A percentile compares a stretch with the other conserved stretches of the same genome.
Evolutionary conservation across 73 alveolate species (phyloP).

Genomic region (Urostyla sp.): DNA sequence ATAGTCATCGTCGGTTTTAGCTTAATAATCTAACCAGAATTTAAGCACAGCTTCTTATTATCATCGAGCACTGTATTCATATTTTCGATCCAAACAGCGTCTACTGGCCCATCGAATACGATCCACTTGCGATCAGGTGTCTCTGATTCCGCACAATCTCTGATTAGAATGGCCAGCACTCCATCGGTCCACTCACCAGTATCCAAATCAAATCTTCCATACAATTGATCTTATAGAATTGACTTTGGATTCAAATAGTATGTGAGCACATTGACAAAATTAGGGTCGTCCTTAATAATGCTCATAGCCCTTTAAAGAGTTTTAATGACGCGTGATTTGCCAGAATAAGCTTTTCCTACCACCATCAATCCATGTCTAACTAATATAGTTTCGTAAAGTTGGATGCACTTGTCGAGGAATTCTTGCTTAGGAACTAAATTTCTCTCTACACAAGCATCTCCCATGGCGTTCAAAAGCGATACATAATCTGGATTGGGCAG

Average conservation of each 20-base stretch:
- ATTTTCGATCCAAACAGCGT: conserved; percentile 99
- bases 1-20: conserved; percentile 91
- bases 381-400: conserved; percentile 96
- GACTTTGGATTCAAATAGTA: conserved; percentile 92
- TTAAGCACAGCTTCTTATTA: conserved; percentile 97
- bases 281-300: conserved; percentile 71
- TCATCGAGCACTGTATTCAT: conserved; percentile 99
- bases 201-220: conserved; percentile 87
- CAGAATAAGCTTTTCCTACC: conserved; percentile 93
- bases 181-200: conserved; percentile 97
- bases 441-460: conserved; percentile 81
- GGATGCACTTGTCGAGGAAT: conserved; percentile 95
- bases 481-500: conserved; percentile 96
- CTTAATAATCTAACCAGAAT: conserved; percentile 93
- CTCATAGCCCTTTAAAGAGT: conserved; percentile 85
- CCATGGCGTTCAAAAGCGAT: conserved; percentile 79
- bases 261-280: conserved; percentile 59
- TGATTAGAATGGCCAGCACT: conserved; percentile 86
- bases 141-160: conserved; percentile 89
- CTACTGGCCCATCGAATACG: conserved; percentile 98
- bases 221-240: conserved; percentile 88
- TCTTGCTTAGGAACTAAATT: conserved; percentile 92
- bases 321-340: conserved; percentile 90
- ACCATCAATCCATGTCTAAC: conserved; percentile 99
- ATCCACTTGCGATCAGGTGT: conserved; percentile 95